phyloP scores from a whole-genome alignment of 345 rosid genomes.

The Reutealis trisperma region DNA sequence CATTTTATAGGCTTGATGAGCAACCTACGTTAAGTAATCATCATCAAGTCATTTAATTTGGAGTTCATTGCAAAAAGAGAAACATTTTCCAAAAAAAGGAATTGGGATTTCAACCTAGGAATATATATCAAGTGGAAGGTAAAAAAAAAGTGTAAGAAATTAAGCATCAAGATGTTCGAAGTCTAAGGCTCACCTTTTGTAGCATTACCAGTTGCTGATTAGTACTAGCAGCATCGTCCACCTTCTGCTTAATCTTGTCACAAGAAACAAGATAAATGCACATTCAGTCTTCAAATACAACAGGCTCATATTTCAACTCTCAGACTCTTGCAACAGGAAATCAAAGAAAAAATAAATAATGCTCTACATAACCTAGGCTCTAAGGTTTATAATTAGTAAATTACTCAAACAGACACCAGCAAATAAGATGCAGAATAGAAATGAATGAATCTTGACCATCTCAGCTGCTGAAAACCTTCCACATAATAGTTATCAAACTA shows the following conservation, averaged over 20 bases:
- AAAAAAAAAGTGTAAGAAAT: not conserved
- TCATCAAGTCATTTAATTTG: not conserved
- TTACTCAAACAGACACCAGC: slow-evolving; percentile 1
- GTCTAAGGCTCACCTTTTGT: slow-evolving; percentile 49
- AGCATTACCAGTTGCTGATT: slow-evolving; percentile 47
- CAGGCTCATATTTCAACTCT: not conserved
- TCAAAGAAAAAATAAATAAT: not conserved
- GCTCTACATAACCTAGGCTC: not conserved
- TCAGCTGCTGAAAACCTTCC: not conserved
- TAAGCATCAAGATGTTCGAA: not conserved
- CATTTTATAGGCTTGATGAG: not conserved
- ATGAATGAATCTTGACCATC: not conserved
- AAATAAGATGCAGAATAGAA: not conserved
- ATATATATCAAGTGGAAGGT: not conserved
- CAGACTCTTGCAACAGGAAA: not conserved
- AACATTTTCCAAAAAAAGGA: not conserved
- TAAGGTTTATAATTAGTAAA: not conserved
- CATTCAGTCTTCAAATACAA: slow-evolving; percentile 3
- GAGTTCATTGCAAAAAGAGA: not conserved
- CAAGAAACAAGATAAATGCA: slow-evolving; percentile 12
- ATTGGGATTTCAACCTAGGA: not conserved
- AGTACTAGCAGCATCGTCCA: slow-evolving; percentile 34
- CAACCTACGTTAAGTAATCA: not conserved
- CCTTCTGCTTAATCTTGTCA: slow-evolving; percentile 56
- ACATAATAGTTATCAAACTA: not conserved